A percentile compares a stretch with the other conserved stretches of the same genome.
Evolutionary conservation across 179 eudicot genomes (phyloP).

Genomic region (Sideroxylon spinosum): DNA sequence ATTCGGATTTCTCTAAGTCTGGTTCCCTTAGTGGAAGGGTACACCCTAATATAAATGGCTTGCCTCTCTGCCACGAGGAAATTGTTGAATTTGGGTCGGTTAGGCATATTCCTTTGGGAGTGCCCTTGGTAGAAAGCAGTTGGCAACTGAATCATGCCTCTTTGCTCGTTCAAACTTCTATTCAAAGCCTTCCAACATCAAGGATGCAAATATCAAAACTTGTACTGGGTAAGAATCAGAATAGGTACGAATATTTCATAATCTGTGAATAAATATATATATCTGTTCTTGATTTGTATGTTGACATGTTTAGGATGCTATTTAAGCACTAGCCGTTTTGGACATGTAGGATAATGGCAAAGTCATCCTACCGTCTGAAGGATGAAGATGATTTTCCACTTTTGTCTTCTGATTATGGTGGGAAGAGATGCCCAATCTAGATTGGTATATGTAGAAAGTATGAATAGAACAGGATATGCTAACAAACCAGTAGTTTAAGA

Average conservation of each 20-base stretch:
- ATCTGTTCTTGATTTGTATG: background rate
- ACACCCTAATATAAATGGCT: slow-evolving; percentile 33
- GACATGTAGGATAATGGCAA: slow-evolving; percentile 24
- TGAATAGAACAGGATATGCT: slow-evolving; percentile 11
- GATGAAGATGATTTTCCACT: slow-evolving; percentile 52
- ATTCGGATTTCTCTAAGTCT: slow-evolving; percentile 24
- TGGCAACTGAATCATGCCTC: slow-evolving; percentile 16
- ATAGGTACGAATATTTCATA: slow-evolving; percentile 25
- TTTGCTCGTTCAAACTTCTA: slow-evolving; percentile 7
- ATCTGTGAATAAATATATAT: too few relatives aligned
- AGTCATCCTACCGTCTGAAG: slow-evolving; percentile 37
- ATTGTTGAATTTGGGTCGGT: slow-evolving; percentile 25
- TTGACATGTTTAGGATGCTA: background rate
- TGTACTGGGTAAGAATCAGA: slow-evolving; percentile 18
- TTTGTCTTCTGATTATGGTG: slow-evolving; percentile 27
- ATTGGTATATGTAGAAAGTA: background rate
- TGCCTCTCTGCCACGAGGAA: slow-evolving; percentile 26
- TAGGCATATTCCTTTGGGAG: slow-evolving; percentile 13
- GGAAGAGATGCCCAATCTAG: background rate
- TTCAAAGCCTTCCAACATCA: slow-evolving; percentile 11
- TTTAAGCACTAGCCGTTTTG: background rate
- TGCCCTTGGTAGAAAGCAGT: slow-evolving; percentile 18
- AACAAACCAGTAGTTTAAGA: slow-evolving; percentile 7
- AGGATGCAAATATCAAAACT: slow-evolving; percentile 17
- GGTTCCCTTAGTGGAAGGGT: slow-evolving; percentile 35